These are phyloP conservation scores for Chytridium lagenaria DNA, from an alignment of 371 early-diverging fungal species.

Conservation along the genomic window DNA sequence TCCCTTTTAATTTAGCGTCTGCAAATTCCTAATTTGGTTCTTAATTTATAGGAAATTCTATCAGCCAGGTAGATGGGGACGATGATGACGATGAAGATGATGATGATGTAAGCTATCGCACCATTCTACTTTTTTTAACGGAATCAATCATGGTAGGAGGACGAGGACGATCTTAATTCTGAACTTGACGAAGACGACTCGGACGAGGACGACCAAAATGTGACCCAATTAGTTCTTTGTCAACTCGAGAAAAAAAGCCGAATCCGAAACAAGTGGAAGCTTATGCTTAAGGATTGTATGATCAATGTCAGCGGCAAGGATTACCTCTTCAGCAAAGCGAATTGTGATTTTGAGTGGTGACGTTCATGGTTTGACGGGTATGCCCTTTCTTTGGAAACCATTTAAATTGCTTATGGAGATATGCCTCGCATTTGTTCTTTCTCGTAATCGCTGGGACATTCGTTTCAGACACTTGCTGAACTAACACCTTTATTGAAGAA, in stretches of 20 bases:
- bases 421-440: background rate
- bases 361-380: background rate
- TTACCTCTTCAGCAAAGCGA: constrained; percentile 91
- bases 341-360: constrained; percentile 95
- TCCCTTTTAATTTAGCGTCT: background rate
- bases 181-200: constrained; percentile 80
- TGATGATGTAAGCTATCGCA: constrained; percentile 42
- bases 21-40: background rate
- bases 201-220: constrained; percentile 79
- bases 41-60: background rate
- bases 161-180: constrained; percentile 83
- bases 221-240: constrained; percentile 88
- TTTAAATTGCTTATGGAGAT: background rate
- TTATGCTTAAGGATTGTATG: constrained; percentile 93
- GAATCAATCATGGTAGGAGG: constrained; percentile 36
- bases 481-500: no score
- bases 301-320: constrained; percentile 93
- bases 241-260: constrained; percentile 95
- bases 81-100: constrained; percentile 68
- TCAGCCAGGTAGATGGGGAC: constrained; percentile 50
- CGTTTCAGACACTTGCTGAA: no score
- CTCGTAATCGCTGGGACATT: no score
- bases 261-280: constrained; percentile 98
- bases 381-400: background rate
- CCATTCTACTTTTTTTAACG: background rate